Conservation (phyloP, 2,329 filamentous ascomycete genomes). For the Penicillium glabrum region DNA sequence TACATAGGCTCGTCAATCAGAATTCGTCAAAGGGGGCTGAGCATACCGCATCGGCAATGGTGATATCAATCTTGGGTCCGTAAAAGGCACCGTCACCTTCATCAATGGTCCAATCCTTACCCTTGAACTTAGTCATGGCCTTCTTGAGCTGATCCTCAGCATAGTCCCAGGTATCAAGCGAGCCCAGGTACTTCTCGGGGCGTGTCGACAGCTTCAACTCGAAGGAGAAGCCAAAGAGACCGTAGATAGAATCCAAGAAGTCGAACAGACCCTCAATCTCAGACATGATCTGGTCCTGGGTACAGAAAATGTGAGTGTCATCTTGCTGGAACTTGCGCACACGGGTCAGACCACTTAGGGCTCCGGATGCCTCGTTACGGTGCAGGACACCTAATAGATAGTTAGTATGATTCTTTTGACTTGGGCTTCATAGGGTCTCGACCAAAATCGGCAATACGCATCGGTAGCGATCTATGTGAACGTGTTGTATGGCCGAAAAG, state of each 20-base stretch:
- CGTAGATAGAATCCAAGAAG: slow-evolving; percentile 78
- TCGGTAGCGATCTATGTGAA: too few species aligned
- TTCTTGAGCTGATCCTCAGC: slow-evolving; percentile 79
- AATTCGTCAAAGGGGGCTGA: too few species aligned
- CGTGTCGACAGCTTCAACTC: slow-evolving; percentile 93
- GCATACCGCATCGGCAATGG: slow-evolving; percentile 73
- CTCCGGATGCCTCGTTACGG: slow-evolving; percentile 91
- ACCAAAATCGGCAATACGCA: too few species aligned
- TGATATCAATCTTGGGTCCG: slow-evolving; percentile 97
- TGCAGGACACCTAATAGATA: slow-evolving; percentile 79
- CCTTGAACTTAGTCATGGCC: slow-evolving; percentile 75
- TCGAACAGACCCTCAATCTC: slow-evolving; percentile 85
- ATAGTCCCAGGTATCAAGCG: slow-evolving; percentile 82
- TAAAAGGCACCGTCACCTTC: slow-evolving; percentile 97
- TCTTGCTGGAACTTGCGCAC: slow-evolving; percentile 69
- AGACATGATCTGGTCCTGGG: slow-evolving; percentile 63
- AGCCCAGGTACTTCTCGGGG: slow-evolving; percentile 83
- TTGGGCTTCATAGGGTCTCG: too few species aligned
- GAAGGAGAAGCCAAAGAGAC: slow-evolving; percentile 83
- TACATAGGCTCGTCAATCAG: too few species aligned
- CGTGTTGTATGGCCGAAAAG: too few species aligned
- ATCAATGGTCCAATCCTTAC: slow-evolving; percentile 82
- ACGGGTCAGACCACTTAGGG: slow-evolving; percentile 84
- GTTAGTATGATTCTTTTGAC: too few species aligned
- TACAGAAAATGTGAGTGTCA: slow-evolving; percentile 92